Evolutionary conservation across 148 eudicot genomes (phyloP), one percentile per base, ranked within the genome.

Genomic region (Chenopodium quinoa): DNA sequence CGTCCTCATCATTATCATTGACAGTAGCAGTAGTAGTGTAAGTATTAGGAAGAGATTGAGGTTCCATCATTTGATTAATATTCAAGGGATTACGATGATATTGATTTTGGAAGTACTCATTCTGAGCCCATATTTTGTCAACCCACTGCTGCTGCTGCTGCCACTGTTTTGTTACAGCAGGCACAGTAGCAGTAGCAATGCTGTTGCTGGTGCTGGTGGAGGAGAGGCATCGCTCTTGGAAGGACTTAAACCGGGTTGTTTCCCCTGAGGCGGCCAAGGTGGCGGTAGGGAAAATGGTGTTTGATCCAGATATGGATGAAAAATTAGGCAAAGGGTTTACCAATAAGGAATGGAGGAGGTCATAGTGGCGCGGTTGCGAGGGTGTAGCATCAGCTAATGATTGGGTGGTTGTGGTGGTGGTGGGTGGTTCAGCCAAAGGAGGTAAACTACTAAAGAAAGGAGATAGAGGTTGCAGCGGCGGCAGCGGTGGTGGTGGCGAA

Each of bases 371-470:
- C 0, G 9, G 40, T 37, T 22, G 44, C 1, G 29, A 5, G n/a
- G 46, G 16, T 37, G 44, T 37, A 13, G 40, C 52, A 22, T 40
- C 10, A 37, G 40, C 64, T 37, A 52, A 40, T 16, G 29, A 22
- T 17, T 3, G 75, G 23, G 65, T 31, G 60, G 71, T 75, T 10
- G 79, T 19, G 75, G 63, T 46, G 48, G 77, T 14, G 75, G 70
- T 46, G 48, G 73, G 65, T 29, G 79, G 23, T 19, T 91, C 89
- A 4, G 86, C 83, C 75, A 91, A 68, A 12, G 89, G 79, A 20
- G 91, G 88, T 62, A 90, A 71, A 62, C 83, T 66, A 67, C 34
- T 64, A 1, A 77, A n/a, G 65, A 82, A 77, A n/a, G 79, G 79
- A 73, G 81, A 64, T 46, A 81, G 11, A 1, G 84, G 71, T n/a